Evolutionary conservation across 352 stramenopile genomes (phyloP).

Genomic region (Pythium aquatile): DNA sequence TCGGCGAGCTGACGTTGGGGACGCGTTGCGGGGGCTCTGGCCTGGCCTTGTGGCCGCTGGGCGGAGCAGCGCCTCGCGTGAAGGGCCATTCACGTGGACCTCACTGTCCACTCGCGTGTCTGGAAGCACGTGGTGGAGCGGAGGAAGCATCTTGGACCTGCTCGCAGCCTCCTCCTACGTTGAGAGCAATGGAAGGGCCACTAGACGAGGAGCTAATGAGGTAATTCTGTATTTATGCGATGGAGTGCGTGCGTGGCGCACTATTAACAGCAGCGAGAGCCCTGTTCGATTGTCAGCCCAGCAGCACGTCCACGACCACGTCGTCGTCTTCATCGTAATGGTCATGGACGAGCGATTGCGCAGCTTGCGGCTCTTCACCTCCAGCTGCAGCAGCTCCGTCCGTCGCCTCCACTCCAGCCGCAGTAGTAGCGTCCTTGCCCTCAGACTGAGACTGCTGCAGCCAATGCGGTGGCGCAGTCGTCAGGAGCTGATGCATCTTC

Average conservation of each 20-base stretch:
- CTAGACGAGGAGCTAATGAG: not conserved
- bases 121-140: not conserved
- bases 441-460: conserved; percentile 25
- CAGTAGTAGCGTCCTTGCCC: conserved; percentile 19
- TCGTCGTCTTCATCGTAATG: conserved; percentile 17
- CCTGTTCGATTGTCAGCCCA: not conserved
- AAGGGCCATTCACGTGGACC: not conserved
- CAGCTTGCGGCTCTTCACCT: conserved; percentile 14
- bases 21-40: not conserved
- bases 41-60: not conserved
- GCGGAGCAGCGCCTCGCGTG: conserved; percentile 8
- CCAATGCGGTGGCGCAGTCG: conserved; percentile 37
- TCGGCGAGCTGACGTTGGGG: conserved; percentile 1
- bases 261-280: not conserved
- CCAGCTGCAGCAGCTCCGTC: not conserved
- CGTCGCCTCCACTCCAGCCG: not conserved
- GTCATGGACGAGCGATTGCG: not conserved
- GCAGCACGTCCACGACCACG: not conserved
- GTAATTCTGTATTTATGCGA: conserved; percentile 9
- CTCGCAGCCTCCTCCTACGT: not conserved
- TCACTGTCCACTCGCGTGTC: not conserved
- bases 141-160: not conserved
- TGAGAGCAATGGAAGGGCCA: not conserved
- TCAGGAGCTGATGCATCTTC: conserved; percentile 85
- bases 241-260: not conserved